These are phyloP conservation scores for Protomyces macrosporus DNA, from an alignment of 1,139 yeast genomes.

Conservation along the genomic window DNA sequence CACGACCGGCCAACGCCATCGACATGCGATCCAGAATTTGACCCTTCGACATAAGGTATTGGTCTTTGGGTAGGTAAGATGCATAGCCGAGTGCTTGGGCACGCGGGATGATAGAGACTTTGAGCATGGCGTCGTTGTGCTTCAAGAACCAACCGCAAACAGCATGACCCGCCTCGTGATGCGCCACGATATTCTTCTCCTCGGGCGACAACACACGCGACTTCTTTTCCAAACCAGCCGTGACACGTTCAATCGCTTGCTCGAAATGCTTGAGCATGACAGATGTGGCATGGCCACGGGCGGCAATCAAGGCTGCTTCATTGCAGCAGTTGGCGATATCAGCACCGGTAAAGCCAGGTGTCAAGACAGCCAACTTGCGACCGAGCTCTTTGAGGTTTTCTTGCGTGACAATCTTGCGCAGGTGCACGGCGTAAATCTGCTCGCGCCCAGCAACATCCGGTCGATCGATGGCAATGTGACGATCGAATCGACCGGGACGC, in stretches of 20 bases:
- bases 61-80: conserved; percentile 91
- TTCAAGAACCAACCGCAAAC: conserved; percentile 93
- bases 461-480: conserved; percentile 83
- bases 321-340: conserved; percentile 96
- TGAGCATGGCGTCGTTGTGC: conserved; percentile 85
- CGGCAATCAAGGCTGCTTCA: conserved; percentile 95
- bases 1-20: conserved; percentile 96
- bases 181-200: conserved; percentile 85
- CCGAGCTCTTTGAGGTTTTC: conserved; percentile 53
- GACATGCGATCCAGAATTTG: conserved; percentile 87
- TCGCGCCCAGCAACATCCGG: conserved; percentile 94
- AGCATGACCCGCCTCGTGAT: conserved; percentile 98
- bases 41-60: conserved; percentile 68
- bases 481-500: conserved; percentile 96
- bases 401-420: conserved; percentile 58
- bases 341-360: conserved; percentile 98
- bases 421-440: conserved; percentile 81
- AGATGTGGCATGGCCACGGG: conserved; percentile 65
- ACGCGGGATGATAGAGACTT: conserved; percentile 93
- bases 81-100: conserved; percentile 98
- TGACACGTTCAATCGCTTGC: conserved; percentile 92
- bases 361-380: conserved; percentile 86
- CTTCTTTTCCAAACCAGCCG: conserved; percentile 93
- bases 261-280: conserved; percentile 80
- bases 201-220: conserved; percentile 74